Evolutionary conservation across 2,329 filamentous ascomycete species (phyloP), one percentile per base, ranked within the genome.

Genomic region (Alternaria conjuncta): DNA sequence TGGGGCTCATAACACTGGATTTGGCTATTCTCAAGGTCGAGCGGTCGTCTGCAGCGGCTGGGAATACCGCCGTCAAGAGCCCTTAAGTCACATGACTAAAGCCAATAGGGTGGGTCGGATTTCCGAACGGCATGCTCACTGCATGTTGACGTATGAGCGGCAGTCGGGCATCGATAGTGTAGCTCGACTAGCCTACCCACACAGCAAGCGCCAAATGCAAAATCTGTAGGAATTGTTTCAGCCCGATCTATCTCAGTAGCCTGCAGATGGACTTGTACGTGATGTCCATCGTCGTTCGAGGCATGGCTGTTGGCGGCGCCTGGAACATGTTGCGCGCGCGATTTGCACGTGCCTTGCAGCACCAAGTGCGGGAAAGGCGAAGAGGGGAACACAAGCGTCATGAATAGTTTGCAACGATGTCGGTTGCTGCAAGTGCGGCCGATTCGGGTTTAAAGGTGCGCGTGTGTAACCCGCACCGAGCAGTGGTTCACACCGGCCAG

Each of bases 401-500:
- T 70, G 65, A 67, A 55, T 66, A 68, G 60, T 57, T 60, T 64
- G 68, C 63, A 66, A 60, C 61, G 57, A 70, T 65, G 70, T 70
- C 66, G 70, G 68, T 67, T 66, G 63, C 71, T 76, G 74, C 74
- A 76, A 68, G 72, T 73, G 60, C 67, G 60, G 67, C 75, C 75
- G 64, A 65, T 76, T 76, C 25, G 53, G 72, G 72, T 28, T 60
- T 74, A 70, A 66, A 54, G 67, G 61, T 57, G 66, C 63, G 51
- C 41, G 65, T 66, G 74, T 75, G 72, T 66, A 70, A 76, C 70
- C 55, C 54, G 60, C 65, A 65, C 64, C 66, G 65, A 70, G 69
- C 67, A 65, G 65, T 71, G 62, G 70, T 75, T 71, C 68, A 69
- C 63, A 49, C 60, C 66, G 65, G 65, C 60, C 65, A 26, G 63